phyloP scores from a whole-genome alignment of 257 asterid species.

The Penstemon davidsonii region DNA sequence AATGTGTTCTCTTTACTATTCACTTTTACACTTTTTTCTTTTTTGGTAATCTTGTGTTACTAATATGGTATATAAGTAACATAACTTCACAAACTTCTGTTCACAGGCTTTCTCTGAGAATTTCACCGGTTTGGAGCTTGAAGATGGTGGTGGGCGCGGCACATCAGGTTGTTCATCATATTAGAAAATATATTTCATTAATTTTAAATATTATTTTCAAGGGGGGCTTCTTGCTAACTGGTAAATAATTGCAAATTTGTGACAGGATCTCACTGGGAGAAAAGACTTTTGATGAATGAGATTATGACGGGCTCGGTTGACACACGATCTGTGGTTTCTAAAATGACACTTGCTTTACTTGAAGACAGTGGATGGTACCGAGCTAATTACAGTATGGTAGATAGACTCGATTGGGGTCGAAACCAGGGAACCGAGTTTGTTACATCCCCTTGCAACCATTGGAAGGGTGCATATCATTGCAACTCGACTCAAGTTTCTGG shows the following conservation, averaged over 20 bases:
- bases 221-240: constrained; percentile 16
- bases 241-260: constrained; percentile 20
- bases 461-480: constrained; percentile 95
- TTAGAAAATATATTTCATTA: not conserved
- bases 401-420: constrained; percentile 92
- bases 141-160: constrained; percentile 99
- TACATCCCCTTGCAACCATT: constrained; percentile 75
- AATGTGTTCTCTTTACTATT: not conserved
- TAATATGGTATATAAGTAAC: constrained; percentile 4
- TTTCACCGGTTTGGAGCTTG: constrained; percentile 94
- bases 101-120: constrained; percentile 85
- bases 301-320: constrained; percentile 99
- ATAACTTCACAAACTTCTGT: constrained; percentile 13
- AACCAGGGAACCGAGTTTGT: constrained; percentile 90
- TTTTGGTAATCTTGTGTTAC: not conserved
- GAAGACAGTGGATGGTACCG: constrained; percentile 98
- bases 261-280: constrained; percentile 98
- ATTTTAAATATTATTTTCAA: constrained; percentile 15
- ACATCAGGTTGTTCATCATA: constrained; percentile 66
- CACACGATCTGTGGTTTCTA: constrained; percentile 91
- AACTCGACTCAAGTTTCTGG: constrained; percentile 90
- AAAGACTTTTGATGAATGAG: constrained; percentile 92
- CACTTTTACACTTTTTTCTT: not conserved
- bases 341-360: constrained; percentile 91
- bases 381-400: constrained; percentile 92